phyloP scores from a whole-genome alignment of 371 early-diverging fungal genomes.

The Mucor sp. region DNA sequence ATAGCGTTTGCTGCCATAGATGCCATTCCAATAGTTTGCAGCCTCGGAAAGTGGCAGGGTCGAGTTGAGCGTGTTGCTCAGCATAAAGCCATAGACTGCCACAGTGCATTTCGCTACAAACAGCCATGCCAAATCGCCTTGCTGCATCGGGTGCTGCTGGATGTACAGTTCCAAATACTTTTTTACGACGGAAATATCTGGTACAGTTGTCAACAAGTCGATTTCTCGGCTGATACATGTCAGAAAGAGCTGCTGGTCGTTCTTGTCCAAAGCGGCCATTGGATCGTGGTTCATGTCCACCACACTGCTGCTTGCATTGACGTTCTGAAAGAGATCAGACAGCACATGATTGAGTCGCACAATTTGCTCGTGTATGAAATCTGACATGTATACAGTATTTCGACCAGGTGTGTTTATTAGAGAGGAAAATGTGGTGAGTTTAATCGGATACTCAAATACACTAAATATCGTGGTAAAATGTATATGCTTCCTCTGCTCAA shows the following conservation, averaged over 20 bases:
- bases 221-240: not conserved
- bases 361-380: conserved; percentile 19
- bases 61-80: conserved; percentile 50
- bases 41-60: conserved; percentile 67
- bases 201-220: not conserved
- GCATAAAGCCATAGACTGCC: conserved; percentile 56
- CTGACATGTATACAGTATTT: conserved; percentile 9
- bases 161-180: conserved; percentile 18
- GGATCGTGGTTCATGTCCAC: not conserved
- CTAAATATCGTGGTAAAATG: not conserved
- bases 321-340: not conserved
- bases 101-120: conserved; percentile 58
- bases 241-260: not conserved
- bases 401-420: not conserved
- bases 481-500: not conserved
- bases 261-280: not conserved
- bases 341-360: not conserved
- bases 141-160: conserved; percentile 2
- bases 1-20: conserved; percentile 50
- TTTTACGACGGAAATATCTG: not conserved
- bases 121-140: conserved; percentile 39
- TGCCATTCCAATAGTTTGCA: conserved; percentile 68
- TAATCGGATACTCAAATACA: not conserved
- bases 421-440: not conserved
- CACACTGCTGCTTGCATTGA: not conserved